Base-by-base conservation (phyloP, 768 basidiomycete genomes). In the Fibroporia radiculosa region DNA sequence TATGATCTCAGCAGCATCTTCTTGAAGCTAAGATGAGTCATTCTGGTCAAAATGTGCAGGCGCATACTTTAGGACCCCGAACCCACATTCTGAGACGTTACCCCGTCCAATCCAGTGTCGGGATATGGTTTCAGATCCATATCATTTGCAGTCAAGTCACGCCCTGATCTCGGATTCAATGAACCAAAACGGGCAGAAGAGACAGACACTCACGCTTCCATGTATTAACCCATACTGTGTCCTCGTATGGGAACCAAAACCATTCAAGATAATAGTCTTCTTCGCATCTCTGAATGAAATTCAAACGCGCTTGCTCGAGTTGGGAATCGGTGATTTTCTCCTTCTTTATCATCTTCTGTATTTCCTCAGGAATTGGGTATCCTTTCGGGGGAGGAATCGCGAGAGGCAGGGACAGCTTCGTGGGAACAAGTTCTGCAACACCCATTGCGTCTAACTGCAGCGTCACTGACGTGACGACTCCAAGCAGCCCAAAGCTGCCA, bases 231-330 rank as follows among this genome's bases (percentile, higher is more conserved):
- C 60, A 62, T 18, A 37, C 50, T 27, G 54, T 40, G 19, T 45
- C 35, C 49, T 58, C 54, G 36, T 56, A 60, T 29, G 60, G 56
- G 51, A 62, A 62, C 60, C 60, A 60, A 36, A 62, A 62, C 54
- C 54, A 62, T 46, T 62, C 60, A 26, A 55, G 40, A 45, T 59
- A 59, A 40, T 57, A 60, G 35, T 62, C 56, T 19, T 53, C 41
- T 49, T 60, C 43, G 25, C 56, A 56, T 25, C 55, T 40, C 27
- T 32, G 38, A 23, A 51, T 45, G 43, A 58, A 60, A 14, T 60
- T 51, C 31, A 42, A 19, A 11, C 52, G 34, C 32, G 60, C 59
- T 3, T 46, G 36, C 33, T 57, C 50, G 11, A 53, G 43, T 23
- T 49, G 28, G 32, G 40, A 42, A 19, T 50, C 37, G 7, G 49